Base-by-base conservation (phyloP, 1,139 yeast species). In the Yueomyces sp. region DNA sequence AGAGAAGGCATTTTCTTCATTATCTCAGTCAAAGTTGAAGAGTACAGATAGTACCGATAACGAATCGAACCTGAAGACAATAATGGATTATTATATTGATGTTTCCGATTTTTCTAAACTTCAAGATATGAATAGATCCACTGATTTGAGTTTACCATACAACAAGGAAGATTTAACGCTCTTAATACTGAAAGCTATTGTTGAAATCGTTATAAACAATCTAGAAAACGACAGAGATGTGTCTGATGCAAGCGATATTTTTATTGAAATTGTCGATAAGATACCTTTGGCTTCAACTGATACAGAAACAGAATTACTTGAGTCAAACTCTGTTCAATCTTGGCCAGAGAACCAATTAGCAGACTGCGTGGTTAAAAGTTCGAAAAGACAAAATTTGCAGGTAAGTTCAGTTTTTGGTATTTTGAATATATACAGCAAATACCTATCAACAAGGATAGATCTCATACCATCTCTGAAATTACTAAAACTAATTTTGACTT, bases 1-100 rank as follows among this genome's bases (percentile, higher is more conserved):
- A 0, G 75, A 72, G 39, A 65, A 82, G 39, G 78, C 83, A 2
- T 72, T 71, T 48, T 53, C 71, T 2, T 76, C 80, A 0, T 51
- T 72, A 27, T 68, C 67, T 36, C 68, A 67, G 43, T 63, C 70
- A 0, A 57, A 63, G 3, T 47, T 58, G 1, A 42, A 54, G 19
- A 44, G 46, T 35, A 36, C 48, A 8, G 52, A 56, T 26, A 42
- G 41, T 2, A 9, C 34, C 11, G 35, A 44, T 12, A 48, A 50
- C 5, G 50, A 49, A 7, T 59, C 54, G 11, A 59, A 63, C 3
- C 36, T 62, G 3, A 46, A 45, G 2, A 56, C 55, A 38, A 66
- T 70, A 9, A 39, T 52, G 4, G 42, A 42, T 1, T 69, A 61
- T 43, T 71, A 70, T 46, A 36, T 47, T 6, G 47, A 50, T 2